Conservation (phyloP, 768 basidiomycete species). For the Trametes cingulata region DNA sequence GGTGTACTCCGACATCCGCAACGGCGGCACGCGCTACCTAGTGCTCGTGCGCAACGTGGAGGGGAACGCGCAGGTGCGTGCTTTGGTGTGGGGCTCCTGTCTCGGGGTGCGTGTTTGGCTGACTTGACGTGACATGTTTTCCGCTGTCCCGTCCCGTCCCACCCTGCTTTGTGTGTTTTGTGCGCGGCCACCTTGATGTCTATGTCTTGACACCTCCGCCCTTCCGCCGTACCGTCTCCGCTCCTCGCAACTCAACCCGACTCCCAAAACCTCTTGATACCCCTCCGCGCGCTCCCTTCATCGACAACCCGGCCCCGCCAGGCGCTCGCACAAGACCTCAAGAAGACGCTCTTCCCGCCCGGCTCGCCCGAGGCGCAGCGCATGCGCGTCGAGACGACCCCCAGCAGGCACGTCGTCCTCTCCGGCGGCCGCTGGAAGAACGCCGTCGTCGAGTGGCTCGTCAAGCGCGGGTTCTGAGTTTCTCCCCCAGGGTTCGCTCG, state of each 20-base stretch:
- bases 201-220: too few species aligned
- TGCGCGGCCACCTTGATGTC: too few species aligned
- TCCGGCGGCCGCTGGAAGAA: slow-evolving; percentile 65
- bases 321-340: slow-evolving; percentile 62
- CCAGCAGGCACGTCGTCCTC: slow-evolving; percentile 57
- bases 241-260: too few species aligned
- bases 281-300: too few species aligned
- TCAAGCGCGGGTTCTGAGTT: slow-evolving; percentile 65
- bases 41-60: slow-evolving; percentile 68
- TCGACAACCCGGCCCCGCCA: too few species aligned
- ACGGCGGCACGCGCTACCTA: slow-evolving; percentile 58
- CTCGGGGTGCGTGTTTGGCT: slow-evolving; percentile 7
- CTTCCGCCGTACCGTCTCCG: too few species aligned
- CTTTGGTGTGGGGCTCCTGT: slow-evolving; percentile 1
- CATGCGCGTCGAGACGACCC: slow-evolving; percentile 48
- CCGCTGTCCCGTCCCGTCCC: slow-evolving; percentile 5
- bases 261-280: too few species aligned
- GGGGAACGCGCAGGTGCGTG: slow-evolving; percentile 56
- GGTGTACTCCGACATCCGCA: slow-evolving; percentile 75
- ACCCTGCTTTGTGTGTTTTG: not conserved
- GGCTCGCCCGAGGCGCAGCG: slow-evolving; percentile 48
- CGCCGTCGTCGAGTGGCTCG: slow-evolving; percentile 63
- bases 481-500: too few species aligned
- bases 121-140: slow-evolving; percentile 18
- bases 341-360: slow-evolving; percentile 48